Evolutionary conservation across 1,139 yeast species (phyloP), one percentile per base, ranked within the genome.

Genomic region (Citeromyces hawaiiensis): DNA sequence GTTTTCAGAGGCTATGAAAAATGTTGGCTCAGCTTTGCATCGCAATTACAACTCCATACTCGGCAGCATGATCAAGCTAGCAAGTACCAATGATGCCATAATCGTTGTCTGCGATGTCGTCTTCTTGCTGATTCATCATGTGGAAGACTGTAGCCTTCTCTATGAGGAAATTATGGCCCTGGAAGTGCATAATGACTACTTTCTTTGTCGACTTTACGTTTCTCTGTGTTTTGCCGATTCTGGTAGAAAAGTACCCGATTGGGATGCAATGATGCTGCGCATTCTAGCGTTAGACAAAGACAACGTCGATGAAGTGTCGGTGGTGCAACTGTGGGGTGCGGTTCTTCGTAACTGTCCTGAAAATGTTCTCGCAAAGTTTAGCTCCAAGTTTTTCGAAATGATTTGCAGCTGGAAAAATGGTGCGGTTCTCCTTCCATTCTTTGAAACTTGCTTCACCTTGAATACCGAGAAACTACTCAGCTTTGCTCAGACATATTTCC

Each of bases 1-100:
- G 38, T 76, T 77, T 53, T 66, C 86, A 3, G 95, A 86, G 52
- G 66, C 96, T 0, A 68, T 87, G 60, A 78, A 73, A 47, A 78
- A 85, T 39, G 76, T 94, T 0, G 72, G 72, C 11, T 81, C 75
- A 7, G 66, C 82, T 0, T 64, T 88, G 47, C 96, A 88, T 55
- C 82, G 95, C 1, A 30, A 30, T 13, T 30, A 30, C 17, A 13
- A 14, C 34, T 3, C 17, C 7, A 30, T 16, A 13, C 17, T 30
- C 7, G 17, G 17, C 15, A 14, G 34, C 17, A 30, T 30, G 34
- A 10, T 30, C 17, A 16, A 30, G 9, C 16, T 30, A 16, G 34
- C 18, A 17, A n/a, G 15, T n/a, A 6, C 18, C 16, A 18, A 29
- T 23, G 37, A 25, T 8, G 27, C 61, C 16, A 59, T 66, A 6